Evolutionary conservation across 78 protist species (phyloP).

Genomic region (Dictyostelium brefeldianum): DNA sequence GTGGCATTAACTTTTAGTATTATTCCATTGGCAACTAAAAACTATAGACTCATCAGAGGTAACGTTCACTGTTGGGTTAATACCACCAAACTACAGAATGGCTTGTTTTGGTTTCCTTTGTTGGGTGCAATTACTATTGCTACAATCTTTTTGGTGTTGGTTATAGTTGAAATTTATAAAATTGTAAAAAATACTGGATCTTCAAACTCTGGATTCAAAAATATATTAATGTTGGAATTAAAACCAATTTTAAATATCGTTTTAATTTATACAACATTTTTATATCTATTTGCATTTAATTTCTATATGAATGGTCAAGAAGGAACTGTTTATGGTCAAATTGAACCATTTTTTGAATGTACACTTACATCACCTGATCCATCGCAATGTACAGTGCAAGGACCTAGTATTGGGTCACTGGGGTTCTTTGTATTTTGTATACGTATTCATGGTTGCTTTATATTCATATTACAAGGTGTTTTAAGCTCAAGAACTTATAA

Average conservation of each 20-base stretch:
- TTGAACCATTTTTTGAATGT: neutral
- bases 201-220: neutral
- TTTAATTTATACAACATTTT: conserved; percentile 53
- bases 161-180: conserved; percentile 49
- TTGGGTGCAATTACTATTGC: conserved; percentile 25
- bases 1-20: neutral
- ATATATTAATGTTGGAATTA: conserved; percentile 9
- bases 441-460: conserved; percentile 29
- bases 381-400: conserved; percentile 11
- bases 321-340: neutral
- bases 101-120: conserved; percentile 55
- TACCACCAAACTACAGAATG: conserved; percentile 19
- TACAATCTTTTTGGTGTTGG: neutral
- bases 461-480: conserved; percentile 30
- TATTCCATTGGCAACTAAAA: neutral
- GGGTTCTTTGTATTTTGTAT: conserved; percentile 53
- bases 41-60: neutral
- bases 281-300: conserved; percentile 14
- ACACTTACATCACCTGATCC: neutral
- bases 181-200: neutral
- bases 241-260: conserved; percentile 41
- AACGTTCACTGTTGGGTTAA: conserved; percentile 39
- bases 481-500: neutral
- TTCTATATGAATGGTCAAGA: conserved; percentile 30
- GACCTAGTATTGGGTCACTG: conserved; percentile 22